Percentiles rank a stretch among this genome's conserved stretches.
Conservation (phyloP, 192 early-diverging fungal genomes). For the Thamnidium elegans region DNA sequence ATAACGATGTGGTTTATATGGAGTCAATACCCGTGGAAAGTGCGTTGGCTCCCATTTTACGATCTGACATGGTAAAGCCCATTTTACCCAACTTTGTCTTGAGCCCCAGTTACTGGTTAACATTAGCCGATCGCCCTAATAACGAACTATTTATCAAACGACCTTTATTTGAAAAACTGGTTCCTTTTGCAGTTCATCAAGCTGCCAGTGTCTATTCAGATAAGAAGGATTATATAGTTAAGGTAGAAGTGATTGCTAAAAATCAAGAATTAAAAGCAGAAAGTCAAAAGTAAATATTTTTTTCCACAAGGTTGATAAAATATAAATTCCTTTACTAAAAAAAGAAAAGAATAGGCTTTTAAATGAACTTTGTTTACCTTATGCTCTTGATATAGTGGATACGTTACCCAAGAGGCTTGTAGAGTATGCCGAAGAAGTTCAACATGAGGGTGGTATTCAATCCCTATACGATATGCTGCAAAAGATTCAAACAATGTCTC, state of each 20-base stretch:
- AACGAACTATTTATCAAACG: conserved; percentile 40
- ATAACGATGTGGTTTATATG: conserved; percentile 90
- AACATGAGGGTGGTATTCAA: conserved; percentile 66
- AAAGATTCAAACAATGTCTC: conserved; percentile 54
- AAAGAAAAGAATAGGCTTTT: conserved; percentile 11
- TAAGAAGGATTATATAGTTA: conserved; percentile 74
- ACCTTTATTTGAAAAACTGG: conserved; percentile 79
- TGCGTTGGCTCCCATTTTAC: conserved; percentile 57
- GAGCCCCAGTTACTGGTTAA: conserved; percentile 21
- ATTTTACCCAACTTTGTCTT: conserved; percentile 44
- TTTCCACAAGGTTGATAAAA: no score
- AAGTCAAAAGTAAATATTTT: conserved; percentile 4
- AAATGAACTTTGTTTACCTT: conserved; percentile 26
- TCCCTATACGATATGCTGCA: conserved; percentile 63
- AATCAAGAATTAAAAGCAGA: conserved; percentile 57
- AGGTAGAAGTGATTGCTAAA: conserved; percentile 57
- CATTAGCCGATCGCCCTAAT: background rate
- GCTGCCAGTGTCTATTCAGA: conserved; percentile 81
- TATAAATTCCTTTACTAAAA: background rate
- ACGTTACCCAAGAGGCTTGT: conserved; percentile 71
- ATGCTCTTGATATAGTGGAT: conserved; percentile 57
- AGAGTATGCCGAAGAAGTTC: conserved; percentile 70
- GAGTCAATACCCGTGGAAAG: conserved; percentile 66
- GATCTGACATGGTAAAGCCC: conserved; percentile 74
- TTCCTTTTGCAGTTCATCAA: conserved; percentile 91